Evolutionary conservation across 805 yeast genomes (phyloP), one percentile per base, ranked within the genome.

Genomic region (Vanderwaltozyma tropicalis): DNA sequence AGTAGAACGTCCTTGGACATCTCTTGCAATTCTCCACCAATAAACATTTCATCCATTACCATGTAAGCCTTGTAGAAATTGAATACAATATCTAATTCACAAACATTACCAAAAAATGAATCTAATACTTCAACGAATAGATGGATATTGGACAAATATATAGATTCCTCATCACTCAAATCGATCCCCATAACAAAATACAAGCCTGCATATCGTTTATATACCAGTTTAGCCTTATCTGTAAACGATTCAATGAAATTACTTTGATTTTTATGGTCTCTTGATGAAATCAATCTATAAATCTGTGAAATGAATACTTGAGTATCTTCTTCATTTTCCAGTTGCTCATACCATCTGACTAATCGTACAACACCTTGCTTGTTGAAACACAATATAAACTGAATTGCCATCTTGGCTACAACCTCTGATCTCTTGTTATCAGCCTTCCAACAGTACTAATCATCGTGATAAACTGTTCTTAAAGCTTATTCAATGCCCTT

Each of bases 331-430:
- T 50, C 47, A 4, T 50, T 41, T 4, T 62, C 56, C 34, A 55
- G 55, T 29, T 55, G 40, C 15, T 49, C 55, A 54, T 71, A 89
- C 88, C 94, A 88, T 57, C 86, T 81, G 7, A 84, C 79, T 13
- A 89, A 63, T 42, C 98, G 72, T 17, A 89, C 76, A 46, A 83
- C 83, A n/a, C 98, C 97, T 62, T 89, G 96, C 41, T 95, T 72
- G 57, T 89, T 89, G 57, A 89, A 78, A 32, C 89, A 80, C 30
- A 88, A 61, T 29, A 89, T 68, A 62, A 75, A 89, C 46, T 85
- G 87, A 14, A 88, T 71, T 4, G 85, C 71, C 95, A 87, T 86
- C 3, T 14, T 34, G 2, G 4, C 26, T 12, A n/a, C n/a, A n/a
- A n/a, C n/a, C n/a, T n/a, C n/a, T n/a, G n/a, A n/a, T n/a, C n/a